Conservation (phyloP, 805 yeast genomes). For the Candida ulmi region DNA sequence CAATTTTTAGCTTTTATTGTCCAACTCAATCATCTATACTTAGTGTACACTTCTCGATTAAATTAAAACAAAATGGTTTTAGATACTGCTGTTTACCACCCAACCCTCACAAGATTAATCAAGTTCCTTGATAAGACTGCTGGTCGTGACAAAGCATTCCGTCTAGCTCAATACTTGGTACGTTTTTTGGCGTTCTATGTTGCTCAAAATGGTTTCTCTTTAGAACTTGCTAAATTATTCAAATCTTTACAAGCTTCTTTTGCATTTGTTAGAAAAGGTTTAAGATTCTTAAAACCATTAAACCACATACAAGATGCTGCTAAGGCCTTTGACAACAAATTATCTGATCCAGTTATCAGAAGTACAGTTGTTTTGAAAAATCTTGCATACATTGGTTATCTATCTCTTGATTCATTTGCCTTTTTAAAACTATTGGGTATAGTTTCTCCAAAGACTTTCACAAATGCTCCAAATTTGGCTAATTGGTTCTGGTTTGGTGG, state of each 20-base stretch:
- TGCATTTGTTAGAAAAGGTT: slow-evolving; percentile 70
- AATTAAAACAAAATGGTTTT: slow-evolving; percentile 43
- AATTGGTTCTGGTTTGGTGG: slow-evolving; percentile 77
- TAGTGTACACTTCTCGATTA: background rate
- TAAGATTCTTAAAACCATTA: slow-evolving; percentile 81
- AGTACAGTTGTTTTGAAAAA: slow-evolving; percentile 49
- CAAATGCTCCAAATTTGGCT: slow-evolving; percentile 49
- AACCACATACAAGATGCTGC: slow-evolving; percentile 66
- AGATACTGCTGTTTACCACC: slow-evolving; percentile 69
- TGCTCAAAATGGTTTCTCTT: slow-evolving; percentile 48
- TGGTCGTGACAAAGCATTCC: slow-evolving; percentile 77
- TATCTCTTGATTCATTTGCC: slow-evolving; percentile 56
- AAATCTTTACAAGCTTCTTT: slow-evolving; percentile 56
- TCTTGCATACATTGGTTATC: slow-evolving; percentile 56
- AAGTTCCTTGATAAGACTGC: slow-evolving; percentile 60
- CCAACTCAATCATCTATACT: too few species aligned
- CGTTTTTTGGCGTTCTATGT: slow-evolving; percentile 65
- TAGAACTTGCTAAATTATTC: slow-evolving; percentile 41
- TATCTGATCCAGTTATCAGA: slow-evolving; percentile 54
- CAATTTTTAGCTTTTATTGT: too few species aligned
- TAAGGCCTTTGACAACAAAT: slow-evolving; percentile 61
- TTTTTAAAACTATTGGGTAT: slow-evolving; percentile 54
- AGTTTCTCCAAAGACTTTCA: slow-evolving; percentile 39
- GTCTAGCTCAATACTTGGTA: slow-evolving; percentile 75
- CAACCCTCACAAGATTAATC: slow-evolving; percentile 56